Evolutionary conservation across 192 early-diverging fungal species (phyloP).

Genomic region (Coemansia sp.): DNA sequence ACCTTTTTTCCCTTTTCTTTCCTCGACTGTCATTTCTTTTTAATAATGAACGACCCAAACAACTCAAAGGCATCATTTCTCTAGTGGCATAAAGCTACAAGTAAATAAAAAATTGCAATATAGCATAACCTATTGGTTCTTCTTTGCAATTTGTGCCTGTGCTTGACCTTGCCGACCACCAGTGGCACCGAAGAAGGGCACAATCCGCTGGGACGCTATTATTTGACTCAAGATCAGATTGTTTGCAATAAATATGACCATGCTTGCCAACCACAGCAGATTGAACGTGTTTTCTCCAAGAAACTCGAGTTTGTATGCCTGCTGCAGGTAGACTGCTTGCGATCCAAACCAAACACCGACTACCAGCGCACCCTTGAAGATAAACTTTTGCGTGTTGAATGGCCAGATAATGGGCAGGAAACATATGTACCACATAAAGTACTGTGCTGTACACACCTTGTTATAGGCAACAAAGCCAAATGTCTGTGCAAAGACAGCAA

Average conservation of each 20-base stretch:
- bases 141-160: conserved; percentile 1
- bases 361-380: conserved; percentile 57
- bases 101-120: not conserved
- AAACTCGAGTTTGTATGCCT: conserved; percentile 88
- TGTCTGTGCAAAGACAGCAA: conserved; percentile 90
- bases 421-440: conserved; percentile 99
- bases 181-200: conserved; percentile 21
- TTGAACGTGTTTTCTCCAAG: conserved; percentile 81
- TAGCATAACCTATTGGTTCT: not conserved
- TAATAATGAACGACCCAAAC: too few relatives aligned
- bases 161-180: not conserved
- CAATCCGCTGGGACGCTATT: conserved; percentile 29
- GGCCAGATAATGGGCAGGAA: conserved; percentile 86
- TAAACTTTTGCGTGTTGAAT: conserved; percentile 52
- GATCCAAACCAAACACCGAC: conserved; percentile 68
- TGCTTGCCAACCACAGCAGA: conserved; percentile 70
- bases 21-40: too few relatives aligned
- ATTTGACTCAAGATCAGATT: conserved; percentile 67
- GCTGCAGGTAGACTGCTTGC: conserved; percentile 84
- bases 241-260: conserved; percentile 71
- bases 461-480: conserved; percentile 96
- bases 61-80: too few relatives aligned
- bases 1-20: too few relatives aligned
- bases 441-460: conserved; percentile 96
- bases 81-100: too few relatives aligned